These are phyloP conservation scores for Knoxia roxburghii DNA, from an alignment of 257 asterid species.

Conservation along the genomic window DNA sequence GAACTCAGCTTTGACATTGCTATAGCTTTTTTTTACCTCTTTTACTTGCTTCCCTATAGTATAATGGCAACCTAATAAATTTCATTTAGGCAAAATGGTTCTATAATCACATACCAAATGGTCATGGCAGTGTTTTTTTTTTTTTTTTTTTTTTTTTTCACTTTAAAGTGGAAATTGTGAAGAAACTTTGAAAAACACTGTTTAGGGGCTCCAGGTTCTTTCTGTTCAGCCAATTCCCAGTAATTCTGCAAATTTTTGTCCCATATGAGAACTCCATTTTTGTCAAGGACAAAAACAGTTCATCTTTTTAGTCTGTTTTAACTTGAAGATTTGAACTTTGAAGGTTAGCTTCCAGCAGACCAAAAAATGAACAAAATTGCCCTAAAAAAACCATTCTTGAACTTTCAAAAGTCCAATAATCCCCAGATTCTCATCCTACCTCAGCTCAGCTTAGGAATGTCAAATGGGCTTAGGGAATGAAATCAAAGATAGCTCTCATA, in stretches of 20 bases:
- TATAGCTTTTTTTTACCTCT: conserved; percentile 1
- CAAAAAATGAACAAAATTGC: conserved; percentile 14
- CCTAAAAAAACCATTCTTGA: background rate
- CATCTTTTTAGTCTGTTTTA: too few species aligned
- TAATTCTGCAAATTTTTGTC: conserved; percentile 7
- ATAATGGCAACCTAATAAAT: background rate
- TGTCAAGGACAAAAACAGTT: background rate
- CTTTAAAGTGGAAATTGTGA: conserved; percentile 2
- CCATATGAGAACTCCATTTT: background rate
- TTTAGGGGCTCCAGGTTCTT: conserved; percentile 8
- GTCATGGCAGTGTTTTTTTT: background rate
- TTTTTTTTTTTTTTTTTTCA: background rate
- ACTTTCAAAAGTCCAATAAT: background rate
- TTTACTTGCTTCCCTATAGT: background rate
- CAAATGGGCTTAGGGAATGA: conserved; percentile 17
- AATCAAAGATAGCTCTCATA: conserved; percentile 12
- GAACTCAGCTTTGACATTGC: background rate
- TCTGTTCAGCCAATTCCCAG: conserved; percentile 6
- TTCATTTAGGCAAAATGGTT: background rate
- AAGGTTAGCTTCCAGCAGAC: conserved; percentile 7
- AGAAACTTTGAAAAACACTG: background rate
- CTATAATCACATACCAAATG: background rate
- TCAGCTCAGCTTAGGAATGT: conserved; percentile 14
- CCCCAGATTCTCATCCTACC: conserved; percentile 7
- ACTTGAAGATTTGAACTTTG: too few species aligned